Evolutionary conservation across 23 red algal genomes (phyloP).

Genomic region (Gracilaria vermiculophylla): DNA sequence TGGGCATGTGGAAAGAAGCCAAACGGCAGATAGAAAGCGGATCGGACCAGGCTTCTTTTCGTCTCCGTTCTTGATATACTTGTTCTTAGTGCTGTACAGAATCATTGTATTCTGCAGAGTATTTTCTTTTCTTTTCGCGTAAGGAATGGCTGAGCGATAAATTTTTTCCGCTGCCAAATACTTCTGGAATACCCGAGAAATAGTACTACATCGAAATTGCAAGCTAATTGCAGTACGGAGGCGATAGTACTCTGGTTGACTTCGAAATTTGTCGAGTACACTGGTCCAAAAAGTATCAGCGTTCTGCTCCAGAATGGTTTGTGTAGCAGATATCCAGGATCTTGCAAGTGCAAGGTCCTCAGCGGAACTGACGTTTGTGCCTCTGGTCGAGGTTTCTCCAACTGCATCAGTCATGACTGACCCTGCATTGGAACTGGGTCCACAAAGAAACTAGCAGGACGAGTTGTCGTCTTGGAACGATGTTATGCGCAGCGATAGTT

Average conservation of each 20-base stretch:
- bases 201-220: background rate
- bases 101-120: background rate
- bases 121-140: background rate
- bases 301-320: too few species aligned
- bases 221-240: too few species aligned
- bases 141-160: background rate
- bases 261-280: too few species aligned
- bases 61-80: background rate
- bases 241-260: too few species aligned
- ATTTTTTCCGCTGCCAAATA: slow-evolving; percentile 17
- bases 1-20: background rate
- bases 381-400: too few species aligned
- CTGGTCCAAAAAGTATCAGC: too few species aligned
- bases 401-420: too few species aligned
- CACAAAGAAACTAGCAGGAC: too few species aligned
- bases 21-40: background rate
- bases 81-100: slow-evolving; percentile 8
- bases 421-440: too few species aligned
- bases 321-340: too few species aligned
- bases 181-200: background rate
- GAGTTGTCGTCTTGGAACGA: too few species aligned
- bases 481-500: too few species aligned
- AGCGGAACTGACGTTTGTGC: background rate
- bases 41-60: background rate
- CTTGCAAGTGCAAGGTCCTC: slow-evolving; percentile 11